phyloP scores from a whole-genome alignment of 495 filamentous ascomycete species.

The Daldinia grandis region DNA sequence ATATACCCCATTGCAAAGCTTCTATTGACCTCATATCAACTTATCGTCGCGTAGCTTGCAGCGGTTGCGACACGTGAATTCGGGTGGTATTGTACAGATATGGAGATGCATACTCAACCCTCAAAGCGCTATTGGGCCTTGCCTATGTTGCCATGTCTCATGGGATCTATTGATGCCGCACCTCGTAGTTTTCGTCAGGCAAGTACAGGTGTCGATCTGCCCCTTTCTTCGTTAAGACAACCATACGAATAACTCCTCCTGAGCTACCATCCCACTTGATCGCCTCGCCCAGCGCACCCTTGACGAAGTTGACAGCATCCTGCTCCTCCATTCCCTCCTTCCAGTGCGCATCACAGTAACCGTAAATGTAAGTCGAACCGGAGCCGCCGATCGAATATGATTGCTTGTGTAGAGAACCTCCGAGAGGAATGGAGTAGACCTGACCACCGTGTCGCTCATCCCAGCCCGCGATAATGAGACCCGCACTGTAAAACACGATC shows the following conservation, averaged over 20 bases:
- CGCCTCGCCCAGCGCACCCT: constrained; percentile 85
- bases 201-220: constrained; percentile 89
- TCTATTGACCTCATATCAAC: constrained; percentile 26
- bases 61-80: constrained; percentile 26
- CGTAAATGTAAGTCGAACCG: constrained; percentile 98
- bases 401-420: constrained; percentile 97
- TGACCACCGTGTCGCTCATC: constrained; percentile 93
- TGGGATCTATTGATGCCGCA: constrained; percentile 49
- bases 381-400: constrained; percentile 95
- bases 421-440: constrained; percentile 95
- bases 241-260: constrained; percentile 96
- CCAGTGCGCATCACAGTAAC: constrained; percentile 98
- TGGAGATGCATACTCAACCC: constrained; percentile 26
- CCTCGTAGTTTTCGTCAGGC: constrained; percentile 82
- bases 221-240: constrained; percentile 88
- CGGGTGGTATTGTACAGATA: constrained; percentile 44
- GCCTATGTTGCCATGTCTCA: constrained; percentile 5
- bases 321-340: constrained; percentile 92
- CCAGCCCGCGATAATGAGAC: constrained; percentile 97
- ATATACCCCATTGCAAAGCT: constrained; percentile 22
- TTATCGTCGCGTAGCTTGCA: constrained; percentile 7
- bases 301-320: constrained; percentile 93
- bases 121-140: constrained; percentile 24
- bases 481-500: constrained; percentile 66
- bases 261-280: constrained; percentile 99